Evolutionary conservation across 2,329 filamentous ascomycete genomes (phyloP), one percentile per base, ranked within the genome.

Genomic region (Stachybotrys chartarum): DNA sequence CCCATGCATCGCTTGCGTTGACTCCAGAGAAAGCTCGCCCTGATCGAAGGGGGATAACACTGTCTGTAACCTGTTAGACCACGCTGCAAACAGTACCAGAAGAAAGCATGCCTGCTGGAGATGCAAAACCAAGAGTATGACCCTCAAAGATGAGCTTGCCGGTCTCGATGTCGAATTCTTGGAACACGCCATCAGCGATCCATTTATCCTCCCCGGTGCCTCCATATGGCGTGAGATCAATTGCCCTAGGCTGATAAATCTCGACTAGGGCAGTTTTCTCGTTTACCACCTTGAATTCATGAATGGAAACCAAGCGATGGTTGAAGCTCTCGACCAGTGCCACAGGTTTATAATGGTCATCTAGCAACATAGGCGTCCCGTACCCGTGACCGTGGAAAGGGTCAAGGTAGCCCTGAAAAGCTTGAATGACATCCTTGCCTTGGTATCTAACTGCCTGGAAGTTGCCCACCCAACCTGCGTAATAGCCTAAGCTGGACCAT

Each of bases 401-500:
- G 57, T 80, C 78, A 52, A 78, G 73, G 48, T 76, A 72, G 2
- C 79, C 80, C 58, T 83, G 76, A 50, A 82, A 82, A 48, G 70
- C 73, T 57, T 77, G 78, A 2, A 84, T 66, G 1, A 81, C 72
- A 52, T 80, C 74, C 57, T 77, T 66, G 8, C 77, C 79, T 47
- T 77, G 74, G 72, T 74, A 81, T 14, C 70, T 68, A 0, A 68
- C 73, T 3, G 70, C 71, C 58, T 77, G 78, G 64, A 83, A 81
- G 60, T 81, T 82, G 56, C 75, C 74, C 1, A 75, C 66, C 74
- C 77, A 81, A 58, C 77, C 77, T 7, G 73, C 74, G 58, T 75
- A 78, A 60, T 77, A 77, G 4, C 73, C 75, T 52, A 79, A 77
- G 3, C 80, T 78, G 1, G 80, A 83, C 80, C 80, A 83, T 24